Evolutionary conservation across 345 rosid species (phyloP), one percentile per base, ranked within the genome.

Genomic region (Dovyalis caffra): DNA sequence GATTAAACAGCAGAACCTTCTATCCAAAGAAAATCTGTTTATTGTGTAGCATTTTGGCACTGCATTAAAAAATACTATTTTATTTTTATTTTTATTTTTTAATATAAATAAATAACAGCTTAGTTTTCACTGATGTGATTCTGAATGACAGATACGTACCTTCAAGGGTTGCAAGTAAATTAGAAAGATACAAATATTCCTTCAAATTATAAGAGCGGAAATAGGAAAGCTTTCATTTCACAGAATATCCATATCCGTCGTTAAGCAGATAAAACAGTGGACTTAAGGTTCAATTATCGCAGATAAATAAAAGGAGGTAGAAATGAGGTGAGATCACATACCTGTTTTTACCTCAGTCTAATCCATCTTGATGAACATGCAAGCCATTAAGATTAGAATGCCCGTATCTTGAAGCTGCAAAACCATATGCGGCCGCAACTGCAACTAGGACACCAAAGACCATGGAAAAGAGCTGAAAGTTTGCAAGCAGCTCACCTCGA

Each of bases 401-500:
- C 71, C 88, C 86, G 66, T 74, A 88, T 83, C 88, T 90, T 53
- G 92, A 87, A 74, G 87, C 91, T 49, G 86, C 88, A 78, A 84
- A 86, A 37, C 78, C 80, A 77, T 90, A 91, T 1, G 87, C 81
- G 7, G 84, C 90, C 11, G 77, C 92, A 78, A 87, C 95, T 8
- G 86, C 84, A 28, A 72, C 88, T 69, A 91, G 81, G 73, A 92
- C 89, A 37, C 92, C 86, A 8, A 92, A 84, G 71, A 88, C 88
- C 76, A 91, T 64, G 43, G 88, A 72, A 64, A 92, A 92, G 61
- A 95, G 86, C 86, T 95, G 98, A 77, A 91, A 88, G 82, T 86
- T 91, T 7, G 99, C 99, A 1, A 92, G 87, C 78, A 88, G 81
- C 85, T 91, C 97, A 32, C 97, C 99, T 26, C 94, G 89, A 68